phyloP scores from a whole-genome alignment of 345 rosid species.

The Salix brachista region DNA sequence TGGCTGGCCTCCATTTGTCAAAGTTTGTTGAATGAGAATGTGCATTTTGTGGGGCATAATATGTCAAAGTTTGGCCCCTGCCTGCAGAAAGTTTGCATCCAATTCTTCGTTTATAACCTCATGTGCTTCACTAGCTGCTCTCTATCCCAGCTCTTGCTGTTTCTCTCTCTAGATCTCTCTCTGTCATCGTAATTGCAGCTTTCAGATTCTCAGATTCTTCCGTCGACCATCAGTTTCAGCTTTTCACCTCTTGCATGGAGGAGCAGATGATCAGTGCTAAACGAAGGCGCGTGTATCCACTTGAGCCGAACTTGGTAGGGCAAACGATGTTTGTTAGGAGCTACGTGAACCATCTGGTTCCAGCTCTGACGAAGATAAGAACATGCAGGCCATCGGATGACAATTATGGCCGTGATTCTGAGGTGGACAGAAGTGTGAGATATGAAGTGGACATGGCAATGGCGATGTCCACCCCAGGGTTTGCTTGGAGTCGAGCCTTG shows the following conservation, averaged over 20 bases:
- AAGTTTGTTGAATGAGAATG: not conserved
- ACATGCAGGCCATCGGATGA: not conserved
- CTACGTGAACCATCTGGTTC: slow-evolving; percentile 20
- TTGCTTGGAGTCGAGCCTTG: too few relatives aligned
- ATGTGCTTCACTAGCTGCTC: not conserved
- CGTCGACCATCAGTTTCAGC: too few relatives aligned
- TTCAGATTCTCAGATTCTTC: too few relatives aligned
- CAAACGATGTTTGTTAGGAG: slow-evolving; percentile 21
- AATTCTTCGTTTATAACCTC: not conserved
- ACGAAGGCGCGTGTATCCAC: slow-evolving; percentile 26
- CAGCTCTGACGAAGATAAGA: slow-evolving; percentile 31
- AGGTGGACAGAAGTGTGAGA: too few relatives aligned
- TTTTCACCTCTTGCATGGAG: slow-evolving; percentile 22
- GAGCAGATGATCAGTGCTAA: slow-evolving; percentile 15
- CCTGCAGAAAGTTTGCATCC: too few relatives aligned
- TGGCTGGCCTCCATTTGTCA: slow-evolving; percentile 8
- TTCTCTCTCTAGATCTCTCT: too few relatives aligned
- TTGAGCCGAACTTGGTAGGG: slow-evolving; percentile 20
- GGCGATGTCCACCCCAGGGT: too few relatives aligned
- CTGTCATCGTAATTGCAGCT: too few relatives aligned
- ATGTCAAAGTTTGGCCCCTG: too few relatives aligned
- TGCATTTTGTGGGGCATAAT: too few relatives aligned
- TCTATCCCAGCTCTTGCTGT: too few relatives aligned
- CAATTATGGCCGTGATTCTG: not conserved
- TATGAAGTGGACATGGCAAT: too few relatives aligned